Evolutionary conservation across 208 protist species (phyloP).

Genomic region (Leishmania tropica): DNA sequence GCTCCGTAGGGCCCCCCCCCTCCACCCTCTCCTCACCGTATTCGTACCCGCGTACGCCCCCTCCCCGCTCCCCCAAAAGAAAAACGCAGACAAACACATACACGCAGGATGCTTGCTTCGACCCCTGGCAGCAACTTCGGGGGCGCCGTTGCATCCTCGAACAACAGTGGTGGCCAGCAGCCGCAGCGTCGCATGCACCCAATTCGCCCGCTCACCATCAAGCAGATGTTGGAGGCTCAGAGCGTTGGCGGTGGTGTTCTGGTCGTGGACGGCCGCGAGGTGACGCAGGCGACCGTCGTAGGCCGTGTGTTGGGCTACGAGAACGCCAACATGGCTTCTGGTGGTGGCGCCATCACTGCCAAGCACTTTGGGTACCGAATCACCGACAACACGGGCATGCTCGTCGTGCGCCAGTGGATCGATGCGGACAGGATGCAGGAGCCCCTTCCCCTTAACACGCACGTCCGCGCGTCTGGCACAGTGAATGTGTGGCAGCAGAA

Average conservation of each 20-base stretch:
- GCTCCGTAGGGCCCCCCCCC: neutral
- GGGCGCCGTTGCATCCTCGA: conserved; percentile 3
- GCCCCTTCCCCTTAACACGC: conserved; percentile 73
- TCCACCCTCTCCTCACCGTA: neutral
- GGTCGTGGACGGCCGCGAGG: conserved; percentile 88
- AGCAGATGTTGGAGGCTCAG: conserved; percentile 85
- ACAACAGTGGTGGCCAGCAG: conserved; percentile 29
- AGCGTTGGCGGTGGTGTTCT: conserved; percentile 86
- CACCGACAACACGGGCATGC: conserved; percentile 84
- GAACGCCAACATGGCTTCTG: conserved; percentile 50
- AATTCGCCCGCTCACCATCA: conserved; percentile 90
- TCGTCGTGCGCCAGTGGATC: conserved; percentile 87
- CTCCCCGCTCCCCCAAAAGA: too few relatives aligned
- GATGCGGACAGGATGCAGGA: conserved; percentile 64
- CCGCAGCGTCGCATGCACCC: conserved; percentile 80
- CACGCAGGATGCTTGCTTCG: conserved; percentile 14
- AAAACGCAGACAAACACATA: neutral
- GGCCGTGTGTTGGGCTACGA: conserved; percentile 87
- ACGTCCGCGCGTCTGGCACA: conserved; percentile 83
- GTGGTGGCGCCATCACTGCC: conserved; percentile 75
- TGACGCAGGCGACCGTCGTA: conserved; percentile 85
- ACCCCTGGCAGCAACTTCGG: conserved; percentile 43
- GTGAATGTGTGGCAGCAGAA: conserved; percentile 90
- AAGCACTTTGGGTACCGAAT: conserved; percentile 88
- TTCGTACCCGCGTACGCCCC: too few relatives aligned